phyloP scores from a whole-genome alignment of 2,329 filamentous ascomycete species.

The Coniochaeta sp. region DNA sequence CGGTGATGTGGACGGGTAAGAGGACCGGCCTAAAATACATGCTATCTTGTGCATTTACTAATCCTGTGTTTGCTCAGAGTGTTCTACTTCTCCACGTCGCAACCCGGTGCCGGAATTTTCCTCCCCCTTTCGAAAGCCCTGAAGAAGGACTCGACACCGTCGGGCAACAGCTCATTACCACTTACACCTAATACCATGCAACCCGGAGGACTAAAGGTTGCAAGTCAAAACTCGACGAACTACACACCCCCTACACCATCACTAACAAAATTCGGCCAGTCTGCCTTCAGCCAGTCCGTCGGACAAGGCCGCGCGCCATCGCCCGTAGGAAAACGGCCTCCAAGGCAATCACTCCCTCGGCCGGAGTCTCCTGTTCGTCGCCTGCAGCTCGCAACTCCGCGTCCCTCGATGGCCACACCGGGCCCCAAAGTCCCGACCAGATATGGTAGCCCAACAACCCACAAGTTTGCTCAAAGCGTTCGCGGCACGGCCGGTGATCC shows the following conservation, averaged over 20 bases:
- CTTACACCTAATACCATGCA: slow-evolving; percentile 63
- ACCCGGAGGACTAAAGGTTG: slow-evolving; percentile 43
- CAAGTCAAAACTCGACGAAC: slow-evolving; percentile 50
- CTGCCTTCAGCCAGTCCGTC: slow-evolving; percentile 68
- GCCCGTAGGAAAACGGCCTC: slow-evolving; percentile 61
- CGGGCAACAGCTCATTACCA: slow-evolving; percentile 44
- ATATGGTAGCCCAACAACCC: slow-evolving; percentile 55
- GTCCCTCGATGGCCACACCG: slow-evolving; percentile 51
- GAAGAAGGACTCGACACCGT: slow-evolving; percentile 52
- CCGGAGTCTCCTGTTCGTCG: slow-evolving; percentile 80
- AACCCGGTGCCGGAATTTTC: slow-evolving; percentile 85
- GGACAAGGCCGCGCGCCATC: slow-evolving; percentile 67
- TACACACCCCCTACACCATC: slow-evolving; percentile 58
- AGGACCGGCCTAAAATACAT: slow-evolving; percentile 7
- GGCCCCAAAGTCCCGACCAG: slow-evolving; percentile 42
- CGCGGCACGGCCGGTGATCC: slow-evolving; percentile 55
- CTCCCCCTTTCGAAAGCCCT: slow-evolving; percentile 76
- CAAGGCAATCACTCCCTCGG: slow-evolving; percentile 67
- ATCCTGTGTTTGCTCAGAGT: slow-evolving; percentile 31
- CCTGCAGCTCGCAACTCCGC: slow-evolving; percentile 53
- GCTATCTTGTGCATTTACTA: slow-evolving; percentile 9
- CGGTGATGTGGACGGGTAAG: slow-evolving; percentile 90
- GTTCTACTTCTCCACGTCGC: slow-evolving; percentile 73
- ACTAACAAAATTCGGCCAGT: slow-evolving; percentile 79
- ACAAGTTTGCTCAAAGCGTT: slow-evolving; percentile 57